Conservation (phyloP, 257 asterid genomes). For the Solanum commersonii region DNA sequence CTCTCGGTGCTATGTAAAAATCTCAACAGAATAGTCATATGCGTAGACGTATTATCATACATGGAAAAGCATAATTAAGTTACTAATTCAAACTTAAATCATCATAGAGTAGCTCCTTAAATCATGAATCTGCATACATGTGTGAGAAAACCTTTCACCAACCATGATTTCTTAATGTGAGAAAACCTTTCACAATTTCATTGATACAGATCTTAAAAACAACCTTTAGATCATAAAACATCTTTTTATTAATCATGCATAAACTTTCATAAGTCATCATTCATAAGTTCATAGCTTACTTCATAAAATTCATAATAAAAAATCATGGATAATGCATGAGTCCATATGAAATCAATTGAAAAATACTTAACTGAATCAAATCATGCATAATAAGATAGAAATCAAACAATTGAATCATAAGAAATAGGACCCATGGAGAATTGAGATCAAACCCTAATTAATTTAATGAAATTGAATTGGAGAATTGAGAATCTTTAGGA, state of each 20-base stretch:
- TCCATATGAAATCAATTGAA: not conserved
- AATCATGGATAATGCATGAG: not conserved
- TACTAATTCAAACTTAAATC: too few species aligned
- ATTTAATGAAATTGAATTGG: not conserved
- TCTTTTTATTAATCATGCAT: not conserved
- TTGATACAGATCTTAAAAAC: not conserved
- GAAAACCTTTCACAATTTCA: not conserved
- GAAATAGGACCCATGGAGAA: not conserved
- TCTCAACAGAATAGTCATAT: too few species aligned
- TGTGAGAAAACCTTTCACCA: not conserved
- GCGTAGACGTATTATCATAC: too few species aligned
- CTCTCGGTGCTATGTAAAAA: too few species aligned
- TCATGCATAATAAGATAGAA: not conserved
- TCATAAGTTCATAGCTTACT: not conserved
- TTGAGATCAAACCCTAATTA: not conserved
- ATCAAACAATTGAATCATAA: not conserved
- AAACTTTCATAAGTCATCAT: not conserved
- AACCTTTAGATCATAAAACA: not conserved
- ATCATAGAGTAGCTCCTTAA: too few species aligned
- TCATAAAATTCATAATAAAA: not conserved
- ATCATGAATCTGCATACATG: not conserved
- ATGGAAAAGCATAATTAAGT: too few species aligned
- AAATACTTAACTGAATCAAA: not conserved
- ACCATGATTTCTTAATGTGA: not conserved
- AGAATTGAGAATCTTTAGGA: not conserved